Base-by-base conservation (phyloP, 768 basidiomycete genomes). In the Mycena vitilis region DNA sequence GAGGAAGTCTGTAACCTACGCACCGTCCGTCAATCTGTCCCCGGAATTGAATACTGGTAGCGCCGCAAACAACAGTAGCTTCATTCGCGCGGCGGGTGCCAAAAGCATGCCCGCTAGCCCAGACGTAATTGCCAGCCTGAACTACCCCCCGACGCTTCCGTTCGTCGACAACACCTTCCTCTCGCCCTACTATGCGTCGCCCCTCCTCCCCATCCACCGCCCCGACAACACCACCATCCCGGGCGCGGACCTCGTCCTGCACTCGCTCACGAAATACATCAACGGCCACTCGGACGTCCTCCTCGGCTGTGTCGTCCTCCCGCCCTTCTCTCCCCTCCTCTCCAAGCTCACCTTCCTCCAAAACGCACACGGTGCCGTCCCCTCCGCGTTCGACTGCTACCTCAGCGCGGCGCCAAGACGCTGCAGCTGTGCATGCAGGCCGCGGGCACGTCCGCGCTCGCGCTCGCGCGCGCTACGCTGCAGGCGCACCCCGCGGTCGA, bases 131-230 rank as follows among this genome's bases (percentile, higher is more conserved):
- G 66, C 71, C 3, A 65, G 60, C 58, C 90, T 90, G 3, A 87
- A 84, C 62, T 81, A 87, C 0, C 89, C 92, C 59, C 86, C 88
- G 0, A 84, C 88, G 0, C 76, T 79, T 0, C 96, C 96, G 0
- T 82, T 95, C 36, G 88, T 99, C 16, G 96, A 98, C 84, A 95
- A 94, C 82, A 98, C 96, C 25, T 98, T 97, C 87, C 85, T 95
- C 47, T 96, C 95, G 0, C 95, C 97, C 0, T 98, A 90, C 82
- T 98, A 92, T 83, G 87, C 89, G 45, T 95, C 94, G 0, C 96
- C 96, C 0, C 89, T 98, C 40, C 86, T 92, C 63, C 67, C 71
- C 45, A 72, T 72, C n/a, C 61, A 58, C 4, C 63, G 58, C 22
- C 40, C 60, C 30, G 55, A 69, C 38, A 49, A 53, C 56, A 72